Evolutionary conservation across 2,329 filamentous ascomycete genomes (phyloP), one percentile per base, ranked within the genome.

Genomic region (Paradendryphiella salina): DNA sequence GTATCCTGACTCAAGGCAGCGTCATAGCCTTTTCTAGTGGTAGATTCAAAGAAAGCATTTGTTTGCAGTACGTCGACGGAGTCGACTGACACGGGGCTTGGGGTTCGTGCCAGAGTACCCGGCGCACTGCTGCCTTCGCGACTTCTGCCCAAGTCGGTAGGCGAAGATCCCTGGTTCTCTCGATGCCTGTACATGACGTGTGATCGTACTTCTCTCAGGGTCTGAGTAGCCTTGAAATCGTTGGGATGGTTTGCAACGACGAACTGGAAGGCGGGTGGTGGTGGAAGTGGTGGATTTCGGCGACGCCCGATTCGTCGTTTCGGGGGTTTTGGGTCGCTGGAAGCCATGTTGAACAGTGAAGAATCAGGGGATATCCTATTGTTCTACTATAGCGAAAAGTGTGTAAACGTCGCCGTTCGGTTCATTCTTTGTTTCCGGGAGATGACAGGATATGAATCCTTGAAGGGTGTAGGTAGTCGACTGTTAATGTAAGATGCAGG

Each of bases 151-250:
- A 41, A 54, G 1, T 55, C 56, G 10, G 36, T 38, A 18, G 65
- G 58, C 14, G 66, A 66, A 20, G 35, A 40, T 37, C 40, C 56
- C 37, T 45, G 46, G 20, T 58, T 56, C 11, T 63, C 66, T 32
- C 66, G 63, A 52, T 72, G 68, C 21, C 68, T 67, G 44, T 72
- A 71, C 69, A 72, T 72, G 46, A 72, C 69, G 44, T 72, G 69
- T 11, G 69, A 72, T 5, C 69, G 65, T 35, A 72, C 56, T 44
- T 71, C 58, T 37, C 69, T 63, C 68, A 72, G 70, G 8, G 64
- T 70, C 13, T 59, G 35, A 3, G 60, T 63, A 31, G 55, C 61
- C 43, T 57, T 66, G 54, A 72, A 72, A 15, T 71, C 57, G 39
- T 71, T 66, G 10, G 69, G 69, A 45, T 71, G 69, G 29, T 50